Base-by-base conservation (phyloP, 352 stramenopile genomes). In the Thalassiosira mediterranea region DNA sequence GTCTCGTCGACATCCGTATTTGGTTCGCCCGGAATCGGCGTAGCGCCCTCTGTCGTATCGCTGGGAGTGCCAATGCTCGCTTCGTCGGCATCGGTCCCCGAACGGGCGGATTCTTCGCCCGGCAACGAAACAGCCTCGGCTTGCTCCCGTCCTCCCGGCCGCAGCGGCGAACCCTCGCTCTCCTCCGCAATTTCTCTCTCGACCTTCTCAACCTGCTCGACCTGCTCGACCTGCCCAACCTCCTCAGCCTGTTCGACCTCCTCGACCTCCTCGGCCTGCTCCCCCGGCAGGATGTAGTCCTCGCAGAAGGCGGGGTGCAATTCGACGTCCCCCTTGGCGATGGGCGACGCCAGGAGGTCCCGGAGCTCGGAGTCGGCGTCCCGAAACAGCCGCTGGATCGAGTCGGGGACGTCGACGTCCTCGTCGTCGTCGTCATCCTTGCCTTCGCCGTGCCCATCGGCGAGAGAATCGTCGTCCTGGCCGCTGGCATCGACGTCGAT, bases 321-420 rank as follows among this genome's bases (percentile, higher is more conserved):
- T 15, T 38, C 28, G 1, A 10, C 52, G 23, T 38, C 40, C 26
- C 17, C 23, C 26, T 38, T 26, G 19, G 13, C 21, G 59, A n/a
- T 42, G 26, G 67, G 51, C 0, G 67, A 76, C 10, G 51, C 21
- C 5, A 76, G 23, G 4, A 38, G 21, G 40, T 63, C 63, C 67
- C 48, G 32, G n/a, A 71, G 32, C 0, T 26, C 10, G 13, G 19
- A 40, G 15, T 79, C 61, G 4, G 61, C 70, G 44, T 79, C 63
- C 28, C 8, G 26, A 57, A 79, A 79, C 40, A 73, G 44, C 63
- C 66, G 40, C n/a, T 42, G 53, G 13, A 79, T 48, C 3, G 54
- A 48, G 34, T 69, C 46, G 8, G 61, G 52, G 13, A 79, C 37
- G 7, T 58, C 23, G 7, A 63, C 26, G n/a, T 52, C 32, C 26